Percentiles rank a stretch among this genome's conserved stretches.
These are phyloP conservation scores for Biscogniauxia mediterranea DNA, from an alignment of 2,329 filamentous ascomycete species.

Conservation along the genomic window DNA sequence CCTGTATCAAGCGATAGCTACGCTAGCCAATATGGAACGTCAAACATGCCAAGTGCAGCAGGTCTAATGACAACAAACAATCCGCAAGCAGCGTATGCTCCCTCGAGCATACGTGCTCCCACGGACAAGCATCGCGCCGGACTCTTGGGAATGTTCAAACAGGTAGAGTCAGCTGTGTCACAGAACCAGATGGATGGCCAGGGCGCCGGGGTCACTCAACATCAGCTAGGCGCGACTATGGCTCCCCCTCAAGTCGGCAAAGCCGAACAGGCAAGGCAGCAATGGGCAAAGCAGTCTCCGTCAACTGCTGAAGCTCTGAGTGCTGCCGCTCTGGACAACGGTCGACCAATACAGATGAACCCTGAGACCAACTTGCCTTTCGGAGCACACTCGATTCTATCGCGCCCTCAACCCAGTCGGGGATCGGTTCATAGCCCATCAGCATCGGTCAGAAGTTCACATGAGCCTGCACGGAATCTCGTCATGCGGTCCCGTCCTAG, in stretches of 20 bases:
- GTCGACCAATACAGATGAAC: constrained; percentile 34
- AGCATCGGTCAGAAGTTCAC: constrained; percentile 13
- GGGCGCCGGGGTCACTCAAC: constrained; percentile 1
- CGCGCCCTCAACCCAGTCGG: constrained; percentile 30
- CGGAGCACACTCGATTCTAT: constrained; percentile 39
- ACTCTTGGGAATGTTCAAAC: constrained; percentile 55
- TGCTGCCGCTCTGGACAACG: constrained; percentile 29
- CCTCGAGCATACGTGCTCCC: constrained; percentile 15
- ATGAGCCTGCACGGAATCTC: constrained; percentile 14
- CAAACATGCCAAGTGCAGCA: constrained; percentile 10
- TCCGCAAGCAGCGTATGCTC: constrained; percentile 14
- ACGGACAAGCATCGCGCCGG: constrained; percentile 46
- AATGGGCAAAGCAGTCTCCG: constrained; percentile 13
- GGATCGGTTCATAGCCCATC: constrained; percentile 20
- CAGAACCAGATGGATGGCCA: constrained; percentile 22
- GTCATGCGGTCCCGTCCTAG: constrained; percentile 20
- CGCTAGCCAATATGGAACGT: constrained; percentile 15
- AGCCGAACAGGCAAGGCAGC: constrained; percentile 18
- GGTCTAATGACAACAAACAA: constrained; percentile 11
- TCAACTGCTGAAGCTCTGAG: constrained; percentile 29
- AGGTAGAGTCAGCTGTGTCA: constrained; percentile 31
- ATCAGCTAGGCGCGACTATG: not conserved
- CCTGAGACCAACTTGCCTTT: constrained; percentile 40
- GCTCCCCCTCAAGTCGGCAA: constrained; percentile 11
- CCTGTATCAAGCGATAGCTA: constrained; percentile 10